A percentile compares a stretch with the other conserved stretches of the same genome.
phyloP scores from a whole-genome alignment of 106 monocot genomes.

The Dioscorea alata region DNA sequence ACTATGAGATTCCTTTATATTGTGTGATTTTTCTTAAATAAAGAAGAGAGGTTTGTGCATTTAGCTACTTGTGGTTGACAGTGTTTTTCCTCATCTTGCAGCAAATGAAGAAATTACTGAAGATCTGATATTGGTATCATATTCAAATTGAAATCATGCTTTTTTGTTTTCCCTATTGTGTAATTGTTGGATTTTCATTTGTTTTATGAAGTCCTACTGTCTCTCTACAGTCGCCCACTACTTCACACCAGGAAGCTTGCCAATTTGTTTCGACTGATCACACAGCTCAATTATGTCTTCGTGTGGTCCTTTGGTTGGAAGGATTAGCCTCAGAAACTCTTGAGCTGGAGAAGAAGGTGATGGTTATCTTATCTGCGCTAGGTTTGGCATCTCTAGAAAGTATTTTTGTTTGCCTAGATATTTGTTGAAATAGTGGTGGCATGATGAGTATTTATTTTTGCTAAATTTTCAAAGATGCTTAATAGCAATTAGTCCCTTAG shows the following conservation, averaged over 20 bases:
- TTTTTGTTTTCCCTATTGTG: neutral
- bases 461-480: neutral
- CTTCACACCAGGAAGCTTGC: conserved; percentile 95
- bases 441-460: too few relatives aligned
- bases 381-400: neutral
- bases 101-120: conserved; percentile 77
- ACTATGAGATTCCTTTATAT: too few relatives aligned
- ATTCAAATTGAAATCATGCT: neutral
- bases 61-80: neutral
- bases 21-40: too few relatives aligned
- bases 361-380: neutral
- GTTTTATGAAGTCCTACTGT: neutral
- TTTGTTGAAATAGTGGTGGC: too few relatives aligned
- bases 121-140: conserved; percentile 55
- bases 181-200: neutral
- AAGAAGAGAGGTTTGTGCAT: too few relatives aligned
- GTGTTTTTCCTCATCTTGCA: conserved; percentile 29
- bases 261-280: conserved; percentile 66
- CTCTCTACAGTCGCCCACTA: conserved; percentile 56
- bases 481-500: neutral
- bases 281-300: conserved; percentile 81
- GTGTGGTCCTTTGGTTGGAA: conserved; percentile 89
- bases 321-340: conserved; percentile 86
- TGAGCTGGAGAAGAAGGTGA: conserved; percentile 85
- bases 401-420: neutral